phyloP scores from a whole-genome alignment of 2,329 filamentous ascomycete species.

The Sphaerulina populicola region DNA sequence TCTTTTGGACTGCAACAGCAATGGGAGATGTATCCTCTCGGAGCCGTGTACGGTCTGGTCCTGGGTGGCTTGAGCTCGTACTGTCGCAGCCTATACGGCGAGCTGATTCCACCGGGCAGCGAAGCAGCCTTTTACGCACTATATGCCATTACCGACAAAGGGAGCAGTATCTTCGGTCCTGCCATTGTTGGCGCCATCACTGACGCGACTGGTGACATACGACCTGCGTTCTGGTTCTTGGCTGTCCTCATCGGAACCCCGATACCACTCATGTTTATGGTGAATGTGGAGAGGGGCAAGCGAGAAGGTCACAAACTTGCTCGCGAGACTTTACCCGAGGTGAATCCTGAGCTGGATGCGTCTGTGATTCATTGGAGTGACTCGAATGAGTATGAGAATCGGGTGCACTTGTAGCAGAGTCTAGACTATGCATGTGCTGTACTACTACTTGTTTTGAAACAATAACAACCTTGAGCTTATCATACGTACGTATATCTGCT shows the following conservation, averaged over 20 bases:
- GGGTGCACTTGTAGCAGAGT: constrained; percentile 1
- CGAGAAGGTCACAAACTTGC: constrained; percentile 37
- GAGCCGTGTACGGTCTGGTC: constrained; percentile 84
- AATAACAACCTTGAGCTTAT: too few relatives aligned
- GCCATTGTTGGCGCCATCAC: constrained; percentile 90
- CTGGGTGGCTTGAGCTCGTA: constrained; percentile 88
- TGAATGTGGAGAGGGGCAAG: constrained; percentile 62
- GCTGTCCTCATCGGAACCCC: constrained; percentile 76
- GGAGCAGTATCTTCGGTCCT: constrained; percentile 85
- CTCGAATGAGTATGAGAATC: constrained; percentile 6
- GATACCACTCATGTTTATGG: constrained; percentile 72
- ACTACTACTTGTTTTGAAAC: too few relatives aligned
- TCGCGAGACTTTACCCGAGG: constrained; percentile 24
- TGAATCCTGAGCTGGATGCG: not conserved
- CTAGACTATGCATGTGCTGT: too few relatives aligned
- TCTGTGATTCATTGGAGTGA: not conserved
- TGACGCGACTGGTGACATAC: constrained; percentile 51
- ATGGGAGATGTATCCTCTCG: constrained; percentile 94
- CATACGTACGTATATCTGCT: too few relatives aligned
- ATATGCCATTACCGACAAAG: constrained; percentile 96
- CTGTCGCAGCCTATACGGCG: constrained; percentile 83
- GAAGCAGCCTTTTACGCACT: constrained; percentile 95
- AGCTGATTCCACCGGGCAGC: constrained; percentile 86
- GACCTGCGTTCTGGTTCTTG: constrained; percentile 79
- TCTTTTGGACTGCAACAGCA: constrained; percentile 80